These are phyloP conservation scores for Gossypium davidsonii DNA, from an alignment of 441 rosid species.

Conservation along the genomic window DNA sequence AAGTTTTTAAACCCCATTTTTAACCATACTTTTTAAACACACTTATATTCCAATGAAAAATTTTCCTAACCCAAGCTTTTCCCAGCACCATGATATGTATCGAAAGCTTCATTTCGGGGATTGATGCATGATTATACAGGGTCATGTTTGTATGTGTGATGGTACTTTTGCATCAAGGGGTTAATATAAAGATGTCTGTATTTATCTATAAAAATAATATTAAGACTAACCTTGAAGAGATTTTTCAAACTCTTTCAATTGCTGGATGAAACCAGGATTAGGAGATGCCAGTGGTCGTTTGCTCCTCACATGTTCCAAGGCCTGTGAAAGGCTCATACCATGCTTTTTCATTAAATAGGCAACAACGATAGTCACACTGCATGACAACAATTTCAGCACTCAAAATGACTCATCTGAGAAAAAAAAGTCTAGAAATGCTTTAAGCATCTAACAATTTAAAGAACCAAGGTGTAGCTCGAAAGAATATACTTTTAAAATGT, in stretches of 20 bases:
- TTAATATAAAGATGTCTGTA: not conserved
- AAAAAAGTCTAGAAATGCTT: not conserved
- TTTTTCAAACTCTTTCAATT: slow-evolving; percentile 37
- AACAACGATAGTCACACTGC: slow-evolving; percentile 46
- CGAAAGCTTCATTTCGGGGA: not conserved
- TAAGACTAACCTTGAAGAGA: slow-evolving; percentile 31
- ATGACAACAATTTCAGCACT: not conserved
- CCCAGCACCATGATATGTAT: no score
- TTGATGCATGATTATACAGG: not conserved
- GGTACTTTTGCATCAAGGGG: not conserved
- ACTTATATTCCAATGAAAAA: not conserved
- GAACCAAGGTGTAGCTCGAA: not conserved
- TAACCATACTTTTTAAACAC: not conserved
- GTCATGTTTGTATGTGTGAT: not conserved
- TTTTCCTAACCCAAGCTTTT: no score
- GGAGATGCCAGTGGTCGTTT: slow-evolving; percentile 48
- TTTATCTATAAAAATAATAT: not conserved
- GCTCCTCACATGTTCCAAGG: slow-evolving; percentile 43
- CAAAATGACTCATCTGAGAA: not conserved
- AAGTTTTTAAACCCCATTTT: no score
- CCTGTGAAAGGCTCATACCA: slow-evolving; percentile 49
- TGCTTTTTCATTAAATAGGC: slow-evolving; percentile 55
- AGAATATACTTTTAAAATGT: not conserved
- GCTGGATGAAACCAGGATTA: slow-evolving; percentile 46
- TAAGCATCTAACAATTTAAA: not conserved